Percentiles rank a stretch among this genome's conserved stretches.
phyloP scores from a whole-genome alignment of 1,284 basidiomycete genomes.

The Apiotrichum laibachii region DNA sequence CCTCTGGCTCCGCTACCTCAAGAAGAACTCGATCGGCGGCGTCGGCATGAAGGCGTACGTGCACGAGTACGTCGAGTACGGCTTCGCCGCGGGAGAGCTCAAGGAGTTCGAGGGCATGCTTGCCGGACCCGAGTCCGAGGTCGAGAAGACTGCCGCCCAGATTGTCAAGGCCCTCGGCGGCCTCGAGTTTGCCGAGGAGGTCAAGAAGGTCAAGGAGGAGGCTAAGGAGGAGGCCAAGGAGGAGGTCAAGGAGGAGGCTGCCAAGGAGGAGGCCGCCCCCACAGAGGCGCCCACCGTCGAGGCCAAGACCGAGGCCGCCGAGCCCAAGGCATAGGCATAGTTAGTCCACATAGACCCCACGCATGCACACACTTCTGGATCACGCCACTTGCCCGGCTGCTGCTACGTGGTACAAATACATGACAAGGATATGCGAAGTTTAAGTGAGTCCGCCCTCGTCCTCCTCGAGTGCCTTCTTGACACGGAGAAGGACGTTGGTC shows the following conservation, averaged over 20 bases:
- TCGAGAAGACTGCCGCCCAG: slow-evolving; percentile 28
- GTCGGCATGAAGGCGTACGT: slow-evolving; percentile 80
- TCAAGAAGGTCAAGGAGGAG: slow-evolving; percentile 9
- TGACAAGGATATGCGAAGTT: neutral
- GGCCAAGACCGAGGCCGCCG: slow-evolving; percentile 1
- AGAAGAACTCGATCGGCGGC: slow-evolving; percentile 73
- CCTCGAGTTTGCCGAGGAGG: slow-evolving; percentile 15
- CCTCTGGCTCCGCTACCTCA: slow-evolving; percentile 76
- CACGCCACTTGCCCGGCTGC: neutral
- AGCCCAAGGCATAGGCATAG: slow-evolving; percentile 3
- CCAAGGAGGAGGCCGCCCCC: neutral
- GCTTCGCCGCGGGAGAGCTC: slow-evolving; percentile 59
- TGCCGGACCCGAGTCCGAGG: slow-evolving; percentile 10
- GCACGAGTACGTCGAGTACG: slow-evolving; percentile 70
- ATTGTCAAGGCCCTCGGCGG: slow-evolving; percentile 29
- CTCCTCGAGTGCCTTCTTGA: slow-evolving; percentile 75
- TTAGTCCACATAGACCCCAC: slow-evolving; percentile 7
- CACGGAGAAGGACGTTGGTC: slow-evolving; percentile 78
- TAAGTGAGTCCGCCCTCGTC: slow-evolving; percentile 55
- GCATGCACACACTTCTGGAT: slow-evolving; percentile 6
- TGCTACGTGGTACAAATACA: slow-evolving; percentile 9
- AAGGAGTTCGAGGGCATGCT: slow-evolving; percentile 34
- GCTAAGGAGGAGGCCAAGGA: slow-evolving; percentile 1
- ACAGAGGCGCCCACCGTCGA: neutral
- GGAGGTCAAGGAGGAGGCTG: slow-evolving; percentile 2